These are phyloP conservation scores for Saprolegnia diclina DNA, from an alignment of 352 stramenopile genomes.

Conservation along the genomic window DNA sequence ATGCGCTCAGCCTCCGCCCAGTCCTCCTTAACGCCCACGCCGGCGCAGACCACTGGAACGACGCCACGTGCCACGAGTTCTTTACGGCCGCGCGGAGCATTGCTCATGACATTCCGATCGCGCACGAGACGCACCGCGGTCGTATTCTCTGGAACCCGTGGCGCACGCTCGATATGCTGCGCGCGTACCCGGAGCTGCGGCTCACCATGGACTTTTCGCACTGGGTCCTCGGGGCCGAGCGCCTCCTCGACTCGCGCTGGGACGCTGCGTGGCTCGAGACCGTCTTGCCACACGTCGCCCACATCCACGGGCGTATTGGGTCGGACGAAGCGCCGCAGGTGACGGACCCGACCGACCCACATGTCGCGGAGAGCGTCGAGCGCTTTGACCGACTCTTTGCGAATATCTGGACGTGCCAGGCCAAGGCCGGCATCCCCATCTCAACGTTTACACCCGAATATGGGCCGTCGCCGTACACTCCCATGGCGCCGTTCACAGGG, in stretches of 20 bases:
- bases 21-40: slow-evolving; percentile 57
- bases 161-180: slow-evolving; percentile 50
- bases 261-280: slow-evolving; percentile 43
- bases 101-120: slow-evolving; percentile 28
- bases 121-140: slow-evolving; percentile 59
- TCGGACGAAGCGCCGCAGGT: slow-evolving; percentile 49
- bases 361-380: slow-evolving; percentile 33
- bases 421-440: slow-evolving; percentile 22
- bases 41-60: slow-evolving; percentile 60
- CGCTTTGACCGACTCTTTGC: slow-evolving; percentile 56
- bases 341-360: slow-evolving; percentile 32
- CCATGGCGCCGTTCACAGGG: slow-evolving; percentile 23
- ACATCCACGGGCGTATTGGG: slow-evolving; percentile 59
- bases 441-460: slow-evolving; percentile 72
- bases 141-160: slow-evolving; percentile 70
- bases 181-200: slow-evolving; percentile 52
- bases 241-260: slow-evolving; percentile 41
- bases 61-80: slow-evolving; percentile 67
- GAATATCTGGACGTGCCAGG: slow-evolving; percentile 41
- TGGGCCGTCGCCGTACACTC: slow-evolving; percentile 51
- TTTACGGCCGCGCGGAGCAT: slow-evolving; percentile 28
- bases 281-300: slow-evolving; percentile 50
- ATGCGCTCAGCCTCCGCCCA: slow-evolving; percentile 26
- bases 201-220: slow-evolving; percentile 69
- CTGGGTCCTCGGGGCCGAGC: slow-evolving; percentile 55